phyloP scores from a whole-genome alignment of 1,284 basidiomycete species.

The Marasmius sp. region DNA sequence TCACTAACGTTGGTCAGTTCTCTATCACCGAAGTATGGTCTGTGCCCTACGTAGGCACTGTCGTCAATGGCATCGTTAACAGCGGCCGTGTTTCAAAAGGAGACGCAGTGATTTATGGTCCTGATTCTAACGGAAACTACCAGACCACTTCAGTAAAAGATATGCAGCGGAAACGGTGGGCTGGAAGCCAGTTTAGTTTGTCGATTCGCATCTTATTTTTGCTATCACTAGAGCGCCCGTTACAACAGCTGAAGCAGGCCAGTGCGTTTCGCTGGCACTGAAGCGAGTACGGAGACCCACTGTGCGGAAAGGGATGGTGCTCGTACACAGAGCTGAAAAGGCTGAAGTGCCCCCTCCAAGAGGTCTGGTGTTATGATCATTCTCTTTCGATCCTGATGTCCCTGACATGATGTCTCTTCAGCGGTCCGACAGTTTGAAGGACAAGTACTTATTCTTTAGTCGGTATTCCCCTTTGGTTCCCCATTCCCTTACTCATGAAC shows the following conservation, averaged over 20 bases:
- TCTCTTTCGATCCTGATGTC: neutral
- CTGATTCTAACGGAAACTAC: constrained; percentile 92
- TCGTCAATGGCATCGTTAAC: constrained; percentile 90
- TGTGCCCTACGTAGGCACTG: constrained; percentile 94
- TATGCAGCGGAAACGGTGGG: constrained; percentile 90
- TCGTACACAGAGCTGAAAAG: constrained; percentile 77
- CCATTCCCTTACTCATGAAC: constrained; percentile 26
- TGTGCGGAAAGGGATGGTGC: constrained; percentile 93
- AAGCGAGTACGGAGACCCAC: constrained; percentile 85
- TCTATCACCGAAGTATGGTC: constrained; percentile 86
- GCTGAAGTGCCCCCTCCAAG: constrained; percentile 53
- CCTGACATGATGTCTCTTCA: constrained; percentile 26
- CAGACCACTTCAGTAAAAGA: constrained; percentile 81
- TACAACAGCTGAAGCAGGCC: constrained; percentile 86
- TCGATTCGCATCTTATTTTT: neutral
- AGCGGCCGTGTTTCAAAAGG: constrained; percentile 77
- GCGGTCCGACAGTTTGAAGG: constrained; percentile 82
- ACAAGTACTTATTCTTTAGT: constrained; percentile 84
- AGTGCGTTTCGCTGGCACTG: constrained; percentile 91
- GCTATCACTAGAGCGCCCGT: constrained; percentile 67
- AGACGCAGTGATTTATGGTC: constrained; percentile 85
- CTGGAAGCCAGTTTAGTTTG: neutral
- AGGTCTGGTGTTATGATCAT: constrained; percentile 38
- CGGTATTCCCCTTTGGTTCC: constrained; percentile 20
- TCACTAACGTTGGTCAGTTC: constrained; percentile 44